A percentile compares a stretch with the other conserved stretches of the same genome.
phyloP scores from a whole-genome alignment of 2,329 filamentous ascomycete genomes.

The Colletotrichum cordylinicola region DNA sequence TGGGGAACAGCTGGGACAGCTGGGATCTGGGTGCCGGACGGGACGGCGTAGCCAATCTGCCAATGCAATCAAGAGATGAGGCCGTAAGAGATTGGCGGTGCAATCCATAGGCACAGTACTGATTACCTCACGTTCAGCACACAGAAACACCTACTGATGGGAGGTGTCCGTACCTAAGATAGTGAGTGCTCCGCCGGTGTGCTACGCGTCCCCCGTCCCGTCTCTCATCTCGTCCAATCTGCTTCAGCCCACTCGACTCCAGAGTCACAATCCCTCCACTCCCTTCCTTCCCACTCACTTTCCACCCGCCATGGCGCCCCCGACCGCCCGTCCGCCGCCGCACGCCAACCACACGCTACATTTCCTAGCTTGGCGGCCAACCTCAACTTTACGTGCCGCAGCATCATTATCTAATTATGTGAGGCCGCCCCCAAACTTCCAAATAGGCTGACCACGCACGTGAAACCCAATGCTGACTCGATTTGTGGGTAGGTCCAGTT shows the following conservation, averaged over 20 bases:
- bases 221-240: neutral
- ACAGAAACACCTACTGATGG: neutral
- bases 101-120: neutral
- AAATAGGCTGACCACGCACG: neutral
- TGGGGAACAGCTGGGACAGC: neutral
- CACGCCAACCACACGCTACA: neutral
- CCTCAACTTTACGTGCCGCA: neutral
- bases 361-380: neutral
- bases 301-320: neutral
- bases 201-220: neutral
- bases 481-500: slow-evolving; percentile 3
- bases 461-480: slow-evolving; percentile 18
- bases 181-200: neutral
- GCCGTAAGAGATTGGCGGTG: neutral
- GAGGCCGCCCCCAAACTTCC: neutral
- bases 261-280: neutral
- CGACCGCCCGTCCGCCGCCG: neutral
- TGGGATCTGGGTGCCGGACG: slow-evolving; percentile 7
- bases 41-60: slow-evolving; percentile 8
- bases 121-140: neutral
- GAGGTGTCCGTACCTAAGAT: neutral
- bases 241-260: neutral
- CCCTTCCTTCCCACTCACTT: neutral
- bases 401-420: neutral
- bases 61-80: neutral